A percentile compares a stretch with the other conserved stretches of the same genome.
Evolutionary conservation across 441 rosid species (phyloP).

Genomic region (Daphne laureola): DNA sequence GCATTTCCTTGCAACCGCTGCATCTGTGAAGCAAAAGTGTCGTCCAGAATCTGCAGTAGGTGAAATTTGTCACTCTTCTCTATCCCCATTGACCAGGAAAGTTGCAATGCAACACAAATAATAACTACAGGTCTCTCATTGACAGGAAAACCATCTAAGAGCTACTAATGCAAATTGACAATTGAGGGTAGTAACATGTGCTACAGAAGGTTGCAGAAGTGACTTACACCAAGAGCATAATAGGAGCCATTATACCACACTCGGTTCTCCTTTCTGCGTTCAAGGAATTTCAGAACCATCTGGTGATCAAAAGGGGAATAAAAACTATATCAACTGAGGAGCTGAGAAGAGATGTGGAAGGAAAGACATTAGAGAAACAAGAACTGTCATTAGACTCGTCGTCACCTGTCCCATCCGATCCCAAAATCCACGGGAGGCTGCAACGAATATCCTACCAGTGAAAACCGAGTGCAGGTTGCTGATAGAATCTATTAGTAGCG

Average conservation of each 20-base stretch:
- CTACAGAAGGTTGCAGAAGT: not conserved
- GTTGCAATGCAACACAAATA: too few relatives aligned
- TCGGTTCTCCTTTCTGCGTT: conserved; percentile 89
- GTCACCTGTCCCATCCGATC: conserved; percentile 95
- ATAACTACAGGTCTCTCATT: too few relatives aligned
- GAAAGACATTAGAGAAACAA: too few relatives aligned
- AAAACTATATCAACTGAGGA: not conserved
- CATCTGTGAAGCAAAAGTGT: conserved; percentile 90
- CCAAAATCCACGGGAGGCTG: conserved; percentile 87
- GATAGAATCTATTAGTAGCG: conserved; percentile 62
- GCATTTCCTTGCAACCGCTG: conserved; percentile 75
- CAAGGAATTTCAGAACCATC: conserved; percentile 89
- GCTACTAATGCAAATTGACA: not conserved
- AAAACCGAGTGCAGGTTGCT: conserved; percentile 78
- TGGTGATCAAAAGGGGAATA: conserved; percentile 15
- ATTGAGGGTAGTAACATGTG: not conserved
- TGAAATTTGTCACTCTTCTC: conserved; percentile 1
- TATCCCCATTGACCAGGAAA: not conserved
- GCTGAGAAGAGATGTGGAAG: not conserved
- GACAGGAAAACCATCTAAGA: too few relatives aligned
- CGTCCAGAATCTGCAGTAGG: conserved; percentile 71
- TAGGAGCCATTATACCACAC: conserved; percentile 91
- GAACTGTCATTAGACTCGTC: not conserved
- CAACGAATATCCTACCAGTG: conserved; percentile 68
- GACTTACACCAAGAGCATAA: conserved; percentile 83